phyloP scores from a whole-genome alignment of 2,329 filamentous ascomycete species.

The Fusarium sp. region DNA sequence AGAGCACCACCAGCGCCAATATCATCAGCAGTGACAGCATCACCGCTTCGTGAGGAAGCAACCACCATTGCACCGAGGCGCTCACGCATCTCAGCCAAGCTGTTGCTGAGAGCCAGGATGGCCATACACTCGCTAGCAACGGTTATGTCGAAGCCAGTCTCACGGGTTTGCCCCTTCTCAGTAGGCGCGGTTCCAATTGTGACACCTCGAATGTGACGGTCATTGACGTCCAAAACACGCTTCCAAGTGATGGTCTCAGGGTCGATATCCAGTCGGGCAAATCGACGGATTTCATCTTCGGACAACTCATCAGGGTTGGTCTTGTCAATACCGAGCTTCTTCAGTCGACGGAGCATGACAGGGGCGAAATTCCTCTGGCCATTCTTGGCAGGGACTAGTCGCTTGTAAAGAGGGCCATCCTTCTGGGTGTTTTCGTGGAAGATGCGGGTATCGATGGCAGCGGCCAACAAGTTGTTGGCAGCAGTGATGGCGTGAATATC shows the following conservation, averaged over 20 bases:
- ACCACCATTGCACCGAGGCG: constrained; percentile 96
- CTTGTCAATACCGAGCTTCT: constrained; percentile 96
- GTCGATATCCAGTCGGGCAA: constrained; percentile 96
- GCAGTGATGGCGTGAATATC: constrained; percentile 98
- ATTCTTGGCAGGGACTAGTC: constrained; percentile 89
- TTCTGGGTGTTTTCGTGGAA: constrained; percentile 98
- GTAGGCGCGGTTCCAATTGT: constrained; percentile 89
- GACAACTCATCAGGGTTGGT: constrained; percentile 91
- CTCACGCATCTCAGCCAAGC: constrained; percentile 88
- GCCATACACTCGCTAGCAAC: constrained; percentile 99
- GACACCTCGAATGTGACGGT: constrained; percentile 88
- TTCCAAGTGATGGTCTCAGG: constrained; percentile 97
- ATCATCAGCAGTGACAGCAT: constrained; percentile 95
- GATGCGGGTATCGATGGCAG: constrained; percentile 96
- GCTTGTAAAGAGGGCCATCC: constrained; percentile 84
- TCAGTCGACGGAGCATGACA: constrained; percentile 90
- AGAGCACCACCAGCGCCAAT: constrained; percentile 91
- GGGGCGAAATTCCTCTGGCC: constrained; percentile 87
- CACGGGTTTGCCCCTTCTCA: constrained; percentile 86
- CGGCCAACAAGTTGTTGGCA: constrained; percentile 95
- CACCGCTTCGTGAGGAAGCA: constrained; percentile 82
- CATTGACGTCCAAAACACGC: constrained; percentile 95
- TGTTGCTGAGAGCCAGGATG: constrained; percentile 91
- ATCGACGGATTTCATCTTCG: constrained; percentile 84
- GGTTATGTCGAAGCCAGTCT: constrained; percentile 97